Base-by-base conservation (phyloP, 169 alveolate genomes). In the Cryptosporidium xiaoi region DNA sequence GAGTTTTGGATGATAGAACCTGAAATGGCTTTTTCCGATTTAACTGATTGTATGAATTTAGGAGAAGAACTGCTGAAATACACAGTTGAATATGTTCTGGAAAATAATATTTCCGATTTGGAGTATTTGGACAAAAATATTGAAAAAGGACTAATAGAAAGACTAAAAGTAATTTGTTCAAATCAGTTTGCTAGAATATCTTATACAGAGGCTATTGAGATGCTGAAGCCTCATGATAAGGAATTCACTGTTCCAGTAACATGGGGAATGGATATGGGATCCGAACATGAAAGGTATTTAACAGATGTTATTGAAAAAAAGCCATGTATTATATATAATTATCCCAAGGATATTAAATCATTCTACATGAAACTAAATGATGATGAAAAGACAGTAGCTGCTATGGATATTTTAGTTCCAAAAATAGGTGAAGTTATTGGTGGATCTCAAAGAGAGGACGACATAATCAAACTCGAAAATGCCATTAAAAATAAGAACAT, bases 1-100 rank as follows among this genome's bases (percentile, higher is more conserved):
- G 99, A 98, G 90, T 98, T 98, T 92, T 98, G 99, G 99, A 98
- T 98, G 99, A 97, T 98, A 46, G 99, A 98, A 91, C 99, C 99
- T 15, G 99, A 98, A 93, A 91, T 95, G 92, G 99, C 96, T 48
- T 97, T 96, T 92, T 97, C 98, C 29, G 99, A 96, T 66, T 91
- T 97, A 33, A 93, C 90, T 34, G 99, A 95, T 71, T 92, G 95
- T 90, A 98, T 98, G 99, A 97, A 94, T 55, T 90, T 96, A 20
- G 99, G 99, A 31, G 99, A 98, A 94, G 98, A 93, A 29, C 97
- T 96, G 90, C 92, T 98, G 16, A 97, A 97, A 91, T 97, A 93
- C 91, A 94, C 98, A 84, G 94, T 98, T 3, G 90, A 93, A 53
- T 97, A 94, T 83, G 97, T 95, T 18, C 82, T 98, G 12, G 94